Conservation (phyloP, 306 rosid genomes). For the Hippophae gyantsensis region DNA sequence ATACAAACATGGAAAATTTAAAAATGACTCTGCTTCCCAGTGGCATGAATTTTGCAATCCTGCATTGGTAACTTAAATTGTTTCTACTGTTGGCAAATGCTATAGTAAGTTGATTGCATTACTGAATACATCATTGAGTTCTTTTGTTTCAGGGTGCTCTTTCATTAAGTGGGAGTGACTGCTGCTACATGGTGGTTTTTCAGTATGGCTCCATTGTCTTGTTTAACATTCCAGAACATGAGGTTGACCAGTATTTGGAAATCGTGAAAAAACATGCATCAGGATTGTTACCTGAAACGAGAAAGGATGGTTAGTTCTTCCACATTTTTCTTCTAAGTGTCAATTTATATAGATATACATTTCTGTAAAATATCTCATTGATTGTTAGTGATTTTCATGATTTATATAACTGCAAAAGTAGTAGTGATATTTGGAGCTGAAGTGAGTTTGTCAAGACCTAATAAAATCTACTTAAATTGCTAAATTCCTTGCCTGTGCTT, state of each 20-base stretch:
- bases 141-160: slow-evolving; percentile 56
- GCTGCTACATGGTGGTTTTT: slow-evolving; percentile 83
- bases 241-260: slow-evolving; percentile 65
- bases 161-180: slow-evolving; percentile 62
- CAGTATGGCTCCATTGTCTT: slow-evolving; percentile 92
- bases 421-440: no score
- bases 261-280: slow-evolving; percentile 72
- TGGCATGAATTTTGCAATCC: neutral
- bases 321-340: neutral
- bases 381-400: no score
- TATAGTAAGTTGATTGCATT: slow-evolving; percentile 6
- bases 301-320: slow-evolving; percentile 76
- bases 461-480: no score
- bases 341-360: neutral
- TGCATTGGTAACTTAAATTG: neutral
- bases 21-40: neutral
- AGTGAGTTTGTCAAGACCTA: no score
- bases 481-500: no score
- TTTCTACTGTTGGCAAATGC: neutral
- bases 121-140: neutral
- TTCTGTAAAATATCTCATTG: no score
- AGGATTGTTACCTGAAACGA: slow-evolving; percentile 89
- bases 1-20: no score
- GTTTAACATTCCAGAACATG: slow-evolving; percentile 70
- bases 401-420: no score